These are phyloP conservation scores for Sporothrix phasma DNA, from an alignment of 2,329 filamentous ascomycete species.

Conservation along the genomic window DNA sequence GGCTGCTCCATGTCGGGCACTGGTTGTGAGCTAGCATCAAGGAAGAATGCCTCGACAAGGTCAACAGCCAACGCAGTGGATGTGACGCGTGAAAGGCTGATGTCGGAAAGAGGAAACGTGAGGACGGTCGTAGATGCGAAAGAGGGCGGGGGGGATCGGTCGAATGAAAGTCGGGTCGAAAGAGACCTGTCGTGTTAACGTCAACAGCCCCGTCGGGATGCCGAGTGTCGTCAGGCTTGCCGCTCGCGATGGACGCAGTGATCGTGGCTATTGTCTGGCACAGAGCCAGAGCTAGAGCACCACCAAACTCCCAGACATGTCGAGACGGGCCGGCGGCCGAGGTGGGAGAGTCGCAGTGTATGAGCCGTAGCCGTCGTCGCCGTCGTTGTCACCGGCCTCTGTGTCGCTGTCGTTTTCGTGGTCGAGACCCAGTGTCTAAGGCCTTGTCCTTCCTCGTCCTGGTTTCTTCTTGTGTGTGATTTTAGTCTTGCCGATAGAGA, in stretches of 20 bases:
- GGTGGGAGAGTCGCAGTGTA: not conserved
- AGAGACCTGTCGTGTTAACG: too few species aligned
- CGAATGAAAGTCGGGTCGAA: not conserved
- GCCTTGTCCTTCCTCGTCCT: not conserved
- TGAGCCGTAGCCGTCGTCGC: not conserved
- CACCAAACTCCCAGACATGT: conserved; percentile 31
- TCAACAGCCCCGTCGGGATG: not conserved
- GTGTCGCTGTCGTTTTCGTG: not conserved
- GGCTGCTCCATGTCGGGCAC: not conserved
- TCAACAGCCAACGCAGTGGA: not conserved
- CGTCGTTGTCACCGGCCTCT: not conserved
- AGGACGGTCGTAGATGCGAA: too few species aligned
- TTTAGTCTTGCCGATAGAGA: too few species aligned
- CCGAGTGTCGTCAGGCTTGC: not conserved
- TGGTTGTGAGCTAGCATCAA: not conserved
- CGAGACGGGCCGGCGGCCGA: conserved; percentile 17
- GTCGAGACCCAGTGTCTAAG: not conserved
- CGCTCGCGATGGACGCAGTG: not conserved
- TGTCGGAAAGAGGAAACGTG: too few species aligned
- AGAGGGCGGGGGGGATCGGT: not conserved
- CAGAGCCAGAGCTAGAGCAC: conserved; percentile 32
- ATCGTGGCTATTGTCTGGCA: conserved; percentile 25
- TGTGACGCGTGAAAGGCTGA: not conserved
- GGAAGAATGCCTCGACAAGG: not conserved
- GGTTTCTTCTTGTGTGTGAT: too few species aligned